Conservation (phyloP, 176 grass and related monocot genomes). For the Tillandsia leiboldiana region DNA sequence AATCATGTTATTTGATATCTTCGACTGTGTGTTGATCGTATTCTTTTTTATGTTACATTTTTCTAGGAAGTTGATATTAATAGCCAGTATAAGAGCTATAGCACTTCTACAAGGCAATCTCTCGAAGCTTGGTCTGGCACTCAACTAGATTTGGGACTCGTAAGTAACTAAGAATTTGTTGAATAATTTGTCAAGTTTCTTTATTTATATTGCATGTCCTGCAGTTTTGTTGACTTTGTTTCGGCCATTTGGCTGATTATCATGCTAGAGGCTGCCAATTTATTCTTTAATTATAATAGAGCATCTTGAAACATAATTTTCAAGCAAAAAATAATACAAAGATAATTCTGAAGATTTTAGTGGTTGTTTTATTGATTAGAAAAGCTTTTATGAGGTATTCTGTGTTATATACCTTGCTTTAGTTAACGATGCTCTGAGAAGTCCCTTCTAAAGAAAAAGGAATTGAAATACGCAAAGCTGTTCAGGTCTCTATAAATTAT, state of each 20-base stretch:
- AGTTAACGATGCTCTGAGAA: no score
- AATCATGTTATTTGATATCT: not conserved
- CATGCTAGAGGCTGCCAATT: no score
- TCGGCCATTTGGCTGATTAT: no score
- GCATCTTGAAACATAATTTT: no score
- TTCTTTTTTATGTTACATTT: constrained; percentile 6
- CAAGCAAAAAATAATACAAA: no score
- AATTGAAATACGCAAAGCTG: no score
- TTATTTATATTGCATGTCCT: not conserved
- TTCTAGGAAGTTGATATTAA: constrained; percentile 60
- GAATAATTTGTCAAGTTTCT: not conserved
- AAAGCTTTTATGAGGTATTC: no score
- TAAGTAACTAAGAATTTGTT: constrained; percentile 27
- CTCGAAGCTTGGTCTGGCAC: constrained; percentile 75
- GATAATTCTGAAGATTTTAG: not conserved
- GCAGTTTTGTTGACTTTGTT: no score
- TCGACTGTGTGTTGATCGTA: not conserved
- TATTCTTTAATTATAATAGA: no score
- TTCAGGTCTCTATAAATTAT: no score
- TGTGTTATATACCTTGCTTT: no score
- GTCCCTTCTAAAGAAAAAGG: no score
- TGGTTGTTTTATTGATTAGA: not conserved
- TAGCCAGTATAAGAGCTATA: constrained; percentile 64
- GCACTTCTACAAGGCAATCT: constrained; percentile 60
- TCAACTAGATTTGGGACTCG: constrained; percentile 76